phyloP scores from a whole-genome alignment of 257 asterid species.

The Mentha longifolia region DNA sequence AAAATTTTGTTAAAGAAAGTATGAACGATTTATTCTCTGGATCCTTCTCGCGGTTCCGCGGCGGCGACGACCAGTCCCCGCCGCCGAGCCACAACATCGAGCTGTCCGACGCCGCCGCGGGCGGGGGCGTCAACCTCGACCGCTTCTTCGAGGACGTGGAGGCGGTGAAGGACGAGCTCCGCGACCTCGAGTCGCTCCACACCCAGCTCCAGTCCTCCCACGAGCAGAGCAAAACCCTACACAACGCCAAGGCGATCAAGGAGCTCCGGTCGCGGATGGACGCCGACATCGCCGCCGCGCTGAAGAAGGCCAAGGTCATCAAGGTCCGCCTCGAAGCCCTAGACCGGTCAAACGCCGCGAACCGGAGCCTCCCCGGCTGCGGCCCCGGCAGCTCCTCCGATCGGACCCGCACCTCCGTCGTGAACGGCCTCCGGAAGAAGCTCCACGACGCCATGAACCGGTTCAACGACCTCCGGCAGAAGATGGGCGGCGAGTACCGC shows the following conservation, averaged over 20 bases:
- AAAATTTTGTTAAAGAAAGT: neutral
- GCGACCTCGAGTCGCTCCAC: constrained; percentile 59
- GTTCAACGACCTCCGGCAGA: constrained; percentile 64
- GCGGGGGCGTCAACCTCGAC: constrained; percentile 63
- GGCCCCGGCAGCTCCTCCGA: constrained; percentile 78
- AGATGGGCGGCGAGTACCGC: constrained; percentile 57
- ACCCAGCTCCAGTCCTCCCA: constrained; percentile 55
- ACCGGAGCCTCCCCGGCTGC: constrained; percentile 62
- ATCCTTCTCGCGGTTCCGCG: constrained; percentile 63
- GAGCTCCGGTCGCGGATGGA: constrained; percentile 52
- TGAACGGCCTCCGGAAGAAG: constrained; percentile 67
- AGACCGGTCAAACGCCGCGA: constrained; percentile 66
- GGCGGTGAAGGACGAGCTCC: constrained; percentile 66
- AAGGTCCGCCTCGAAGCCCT: constrained; percentile 61
- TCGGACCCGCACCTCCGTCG: constrained; percentile 71
- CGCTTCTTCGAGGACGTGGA: constrained; percentile 74
- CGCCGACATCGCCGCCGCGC: constrained; percentile 37
- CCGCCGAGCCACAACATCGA: constrained; percentile 47
- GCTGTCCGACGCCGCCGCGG: constrained; percentile 31
- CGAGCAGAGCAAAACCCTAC: constrained; percentile 61
- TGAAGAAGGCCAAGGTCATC: constrained; percentile 58
- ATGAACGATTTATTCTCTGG: constrained; percentile 82
- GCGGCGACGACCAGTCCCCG: constrained; percentile 50
- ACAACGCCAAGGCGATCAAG: constrained; percentile 47
- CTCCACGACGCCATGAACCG: constrained; percentile 63